These are phyloP conservation scores for Helianthus annuus DNA, from an alignment of 129 eudicot species.

Conservation along the genomic window DNA sequence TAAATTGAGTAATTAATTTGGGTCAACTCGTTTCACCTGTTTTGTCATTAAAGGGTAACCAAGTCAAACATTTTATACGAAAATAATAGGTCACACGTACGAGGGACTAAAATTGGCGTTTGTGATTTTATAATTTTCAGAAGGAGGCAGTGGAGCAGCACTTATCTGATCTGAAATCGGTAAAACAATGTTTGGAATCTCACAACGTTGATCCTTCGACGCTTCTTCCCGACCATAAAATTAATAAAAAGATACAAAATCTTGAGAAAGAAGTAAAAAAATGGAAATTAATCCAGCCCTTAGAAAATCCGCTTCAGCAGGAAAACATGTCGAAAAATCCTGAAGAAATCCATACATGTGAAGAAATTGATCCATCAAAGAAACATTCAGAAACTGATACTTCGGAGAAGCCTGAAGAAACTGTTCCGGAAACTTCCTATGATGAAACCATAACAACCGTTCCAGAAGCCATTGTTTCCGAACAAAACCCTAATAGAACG, in stretches of 20 bases:
- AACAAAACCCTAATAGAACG: background rate
- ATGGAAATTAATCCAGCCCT: too few relatives aligned
- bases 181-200: constrained; percentile 48
- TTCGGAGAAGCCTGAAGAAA: background rate
- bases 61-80: background rate
- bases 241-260: constrained; percentile 36
- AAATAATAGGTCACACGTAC: background rate
- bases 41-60: background rate
- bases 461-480: constrained; percentile 1
- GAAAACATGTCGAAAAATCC: background rate
- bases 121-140: constrained; percentile 42
- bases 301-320: too few relatives aligned
- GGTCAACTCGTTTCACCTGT: background rate
- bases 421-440: background rate
- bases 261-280: background rate
- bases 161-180: constrained; percentile 42
- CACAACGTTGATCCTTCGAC: constrained; percentile 57
- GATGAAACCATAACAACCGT: background rate
- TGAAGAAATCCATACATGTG: background rate
- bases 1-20: background rate
- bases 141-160: constrained; percentile 43
- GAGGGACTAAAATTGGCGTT: background rate
- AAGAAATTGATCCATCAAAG: constrained; percentile 1
- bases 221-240: constrained; percentile 39
- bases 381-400: background rate